Base-by-base conservation (phyloP, 176 grass and related monocot species). In the Tuctoria greenei region DNA sequence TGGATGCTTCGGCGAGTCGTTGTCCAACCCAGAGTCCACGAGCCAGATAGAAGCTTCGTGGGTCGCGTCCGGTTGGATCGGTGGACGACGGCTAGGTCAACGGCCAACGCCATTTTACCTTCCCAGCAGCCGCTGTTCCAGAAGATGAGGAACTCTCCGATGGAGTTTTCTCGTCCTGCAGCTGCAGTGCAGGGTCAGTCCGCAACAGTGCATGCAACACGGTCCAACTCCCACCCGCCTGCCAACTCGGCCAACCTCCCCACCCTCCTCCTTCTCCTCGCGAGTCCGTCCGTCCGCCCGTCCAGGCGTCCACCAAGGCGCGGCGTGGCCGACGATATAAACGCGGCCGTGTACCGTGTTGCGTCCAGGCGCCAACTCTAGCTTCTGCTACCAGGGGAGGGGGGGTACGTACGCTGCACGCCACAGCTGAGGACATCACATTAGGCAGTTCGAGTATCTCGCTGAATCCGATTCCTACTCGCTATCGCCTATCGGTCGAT, bases 21-120 rank as follows among this genome's bases (percentile, higher is more conserved):
- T 34, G 44, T 69, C 67, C 67, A 70, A 70, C 44, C 43, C 14
- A 10, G 20, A 70, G 44, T 70, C 44, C 67, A 70, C 44, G 44
- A 1, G 26, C 43, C 13, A 4, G 7, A 56, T 21, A 1, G 66
- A 69, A 69, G 15, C 64, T 67, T 28, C 24, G 6, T 23, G 15
- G 4, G 18, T 54, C 50, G 18, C 50, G 6, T 7, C 52, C 52
- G 10, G n/a, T 56, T 10, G 8, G 52, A 56, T 23, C n/a, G 24
- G 26, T 4, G 23, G 4, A 13, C 55, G 4, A 14, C 57, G 23
- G 4, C 11, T 15, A n/a, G 12, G 46, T 50, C 46, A 51, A 31
- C 14, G 7, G 20, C 15, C 14, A 7, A 35, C 5, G 4, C 28
- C 27, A 26, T 2, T 6, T 6, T 34, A 13, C 1, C 2, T 17